A percentile compares a stretch with the other conserved stretches of the same genome.
These are phyloP conservation scores for Acacia pycnantha DNA, from an alignment of 331 rosid species.

Conservation along the genomic window DNA sequence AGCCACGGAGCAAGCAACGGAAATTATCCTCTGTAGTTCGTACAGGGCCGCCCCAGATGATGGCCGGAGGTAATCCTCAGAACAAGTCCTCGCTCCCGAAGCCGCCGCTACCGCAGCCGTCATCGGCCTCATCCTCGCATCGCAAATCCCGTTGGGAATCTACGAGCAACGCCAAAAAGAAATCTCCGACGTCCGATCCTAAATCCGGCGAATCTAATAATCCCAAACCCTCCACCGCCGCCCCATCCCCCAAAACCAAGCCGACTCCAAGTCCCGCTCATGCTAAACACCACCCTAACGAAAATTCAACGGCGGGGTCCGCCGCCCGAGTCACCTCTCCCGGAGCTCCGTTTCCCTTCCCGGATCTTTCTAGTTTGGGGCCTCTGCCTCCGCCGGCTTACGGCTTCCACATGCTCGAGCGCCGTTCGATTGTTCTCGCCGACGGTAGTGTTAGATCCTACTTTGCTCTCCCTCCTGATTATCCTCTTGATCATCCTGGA, in stretches of 20 bases:
- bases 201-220: conserved; percentile 41
- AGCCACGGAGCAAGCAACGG: too few species aligned
- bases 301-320: conserved; percentile 30
- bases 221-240: conserved; percentile 30
- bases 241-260: conserved; percentile 46
- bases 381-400: conserved; percentile 87
- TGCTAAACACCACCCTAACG: conserved; percentile 41
- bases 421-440: conserved; percentile 85
- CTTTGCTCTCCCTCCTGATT: conserved; percentile 89
- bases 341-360: conserved; percentile 41
- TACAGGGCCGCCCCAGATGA: conserved; percentile 4
- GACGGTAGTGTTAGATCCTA: conserved; percentile 91
- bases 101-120: conserved; percentile 32
- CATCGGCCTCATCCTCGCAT: conserved; percentile 51
- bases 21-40: too few species aligned
- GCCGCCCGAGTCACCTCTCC: conserved; percentile 38
- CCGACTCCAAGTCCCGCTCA: conserved; percentile 44
- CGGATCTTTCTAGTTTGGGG: conserved; percentile 56
- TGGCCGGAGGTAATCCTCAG: conserved; percentile 72
- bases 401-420: conserved; percentile 97
- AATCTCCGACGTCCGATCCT: conserved; percentile 42
- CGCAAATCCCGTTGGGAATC: conserved; percentile 95
- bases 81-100: conserved; percentile 38
- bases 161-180: conserved; percentile 19
- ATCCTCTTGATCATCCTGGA: conserved; percentile 44